phyloP scores from a whole-genome alignment of 2,329 filamentous ascomycete genomes.

The Alternaria viburni region DNA sequence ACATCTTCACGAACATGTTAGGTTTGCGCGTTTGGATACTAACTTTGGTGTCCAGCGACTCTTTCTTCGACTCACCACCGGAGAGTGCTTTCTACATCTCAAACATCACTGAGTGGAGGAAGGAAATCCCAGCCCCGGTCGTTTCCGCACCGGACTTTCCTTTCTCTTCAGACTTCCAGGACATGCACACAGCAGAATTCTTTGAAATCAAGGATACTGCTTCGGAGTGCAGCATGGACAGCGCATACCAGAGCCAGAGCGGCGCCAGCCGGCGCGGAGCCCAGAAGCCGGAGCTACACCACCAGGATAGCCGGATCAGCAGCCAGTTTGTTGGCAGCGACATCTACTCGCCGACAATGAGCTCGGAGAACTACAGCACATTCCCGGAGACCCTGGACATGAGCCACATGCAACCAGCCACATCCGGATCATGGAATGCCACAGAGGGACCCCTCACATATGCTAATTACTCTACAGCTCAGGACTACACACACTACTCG shows the following conservation, averaged over 20 bases:
- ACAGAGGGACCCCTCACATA: slow-evolving; percentile 41
- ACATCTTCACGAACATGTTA: slow-evolving; percentile 19
- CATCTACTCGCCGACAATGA: slow-evolving; percentile 47
- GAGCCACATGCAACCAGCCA: slow-evolving; percentile 40
- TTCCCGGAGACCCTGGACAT: slow-evolving; percentile 44
- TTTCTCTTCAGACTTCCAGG: slow-evolving; percentile 42
- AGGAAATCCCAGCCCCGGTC: slow-evolving; percentile 46
- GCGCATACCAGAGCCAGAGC: slow-evolving; percentile 50
- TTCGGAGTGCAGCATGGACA: slow-evolving; percentile 53
- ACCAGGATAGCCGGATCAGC: slow-evolving; percentile 41
- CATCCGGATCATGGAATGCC: slow-evolving; percentile 39
- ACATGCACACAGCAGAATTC: slow-evolving; percentile 43
- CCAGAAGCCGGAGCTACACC: slow-evolving; percentile 32
- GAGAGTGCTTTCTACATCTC: slow-evolving; percentile 44
- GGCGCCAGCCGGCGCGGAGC: slow-evolving; percentile 44
- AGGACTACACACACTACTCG: slow-evolving; percentile 42
- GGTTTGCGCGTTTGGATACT: slow-evolving; percentile 40
- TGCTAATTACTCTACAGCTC: slow-evolving; percentile 48
- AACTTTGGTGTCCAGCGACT: slow-evolving; percentile 48
- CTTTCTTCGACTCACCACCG: slow-evolving; percentile 46
- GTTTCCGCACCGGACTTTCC: slow-evolving; percentile 44
- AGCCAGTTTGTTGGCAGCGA: slow-evolving; percentile 40
- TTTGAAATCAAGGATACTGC: slow-evolving; percentile 46
- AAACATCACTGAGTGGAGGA: slow-evolving; percentile 52
- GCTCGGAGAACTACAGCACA: slow-evolving; percentile 42